Evolutionary conservation across 2,329 filamentous ascomycete species (phyloP), one percentile per base, ranked within the genome.

Genomic region (Fusarium sp.): DNA sequence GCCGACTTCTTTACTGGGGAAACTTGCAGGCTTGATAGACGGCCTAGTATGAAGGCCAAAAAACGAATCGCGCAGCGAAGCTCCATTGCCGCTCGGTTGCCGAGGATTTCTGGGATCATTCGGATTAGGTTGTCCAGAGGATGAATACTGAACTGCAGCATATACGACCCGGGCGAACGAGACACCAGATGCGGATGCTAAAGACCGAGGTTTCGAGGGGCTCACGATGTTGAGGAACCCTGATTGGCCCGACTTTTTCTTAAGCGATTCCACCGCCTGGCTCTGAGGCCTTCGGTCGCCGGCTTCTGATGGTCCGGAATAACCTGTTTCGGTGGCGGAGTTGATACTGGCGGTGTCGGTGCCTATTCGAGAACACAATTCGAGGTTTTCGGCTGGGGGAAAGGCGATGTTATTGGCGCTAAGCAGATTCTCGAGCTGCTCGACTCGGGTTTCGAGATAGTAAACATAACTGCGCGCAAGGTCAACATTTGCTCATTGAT

Each of bases 121-220:
- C 18, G 63, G 58, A 24, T 77, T 93, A 77, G 91, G 92, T 81
- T 89, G 86, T 69, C 89, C 88, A 15, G 88, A 87, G 22, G 91
- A 87, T 1, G 89, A 91, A 54, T 90, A 90, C 78, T 97, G 96
- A 52, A 98, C 94, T 2, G 96, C 96, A 15, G 96, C 95, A 80
- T 98, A 96, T 17, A 98, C 96, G 18, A 98, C 94, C 64, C 94
- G 90, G 10, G 96, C 95, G 84, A 98, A 98, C 0, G 95, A 97
- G 57, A 98, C 96, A 22, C 95, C 96, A 5, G 94, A 95, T 3
- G 94, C 93, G 1, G 94, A 94, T 22, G 94, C 94, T 22, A 97
- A 87, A 78, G 95, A 95, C 71, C 94, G 90, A 6, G 93, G 91
- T 81, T 96, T 94, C 7, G 93, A 92, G 7, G 91, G 89, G 56